Conservation (phyloP, 805 yeast species). For the Lachancea fermentati region DNA sequence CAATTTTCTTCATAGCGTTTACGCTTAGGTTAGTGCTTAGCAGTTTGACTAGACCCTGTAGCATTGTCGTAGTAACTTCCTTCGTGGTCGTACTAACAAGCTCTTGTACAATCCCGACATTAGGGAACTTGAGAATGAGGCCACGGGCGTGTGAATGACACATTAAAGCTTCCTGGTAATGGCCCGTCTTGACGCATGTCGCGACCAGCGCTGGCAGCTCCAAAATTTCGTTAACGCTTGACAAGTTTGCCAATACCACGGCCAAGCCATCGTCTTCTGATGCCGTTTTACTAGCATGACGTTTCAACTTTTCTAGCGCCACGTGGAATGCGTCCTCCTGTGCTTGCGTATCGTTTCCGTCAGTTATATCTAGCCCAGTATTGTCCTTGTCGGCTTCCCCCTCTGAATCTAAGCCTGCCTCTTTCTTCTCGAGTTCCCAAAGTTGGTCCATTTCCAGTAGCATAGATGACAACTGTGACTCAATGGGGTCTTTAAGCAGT, state of each 20-base stretch:
- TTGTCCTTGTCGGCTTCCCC: constrained; percentile 1
- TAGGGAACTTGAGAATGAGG: constrained; percentile 62
- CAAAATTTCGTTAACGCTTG: constrained; percentile 66
- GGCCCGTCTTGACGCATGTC: constrained; percentile 81
- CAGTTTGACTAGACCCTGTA: constrained; percentile 59
- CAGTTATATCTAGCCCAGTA: constrained; percentile 15
- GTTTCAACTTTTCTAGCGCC: constrained; percentile 21
- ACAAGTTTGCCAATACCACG: constrained; percentile 53
- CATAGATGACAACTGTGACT: constrained; percentile 13
- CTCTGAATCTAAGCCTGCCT: constrained; percentile 6
- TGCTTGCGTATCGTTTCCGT: constrained; percentile 16
- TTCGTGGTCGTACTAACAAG: constrained; percentile 21
- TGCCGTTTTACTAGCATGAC: constrained; percentile 11
- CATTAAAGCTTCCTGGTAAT: constrained; percentile 85
- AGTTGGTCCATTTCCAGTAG: constrained; percentile 22
- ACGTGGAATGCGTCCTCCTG: constrained; percentile 30
- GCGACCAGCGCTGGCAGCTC: constrained; percentile 79
- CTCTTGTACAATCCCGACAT: constrained; percentile 26
- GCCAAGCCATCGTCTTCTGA: constrained; percentile 26
- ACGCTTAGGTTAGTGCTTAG: constrained; percentile 73
- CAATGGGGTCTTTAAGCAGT: constrained; percentile 31
- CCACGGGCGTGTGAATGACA: constrained; percentile 69
- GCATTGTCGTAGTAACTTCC: constrained; percentile 49
- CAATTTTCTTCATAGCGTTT: constrained; percentile 69
- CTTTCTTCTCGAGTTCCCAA: constrained; percentile 29